Evolutionary conservation across 768 basidiomycete genomes (phyloP), one percentile per base, ranked within the genome.

Genomic region (Chalciporus chontae): DNA sequence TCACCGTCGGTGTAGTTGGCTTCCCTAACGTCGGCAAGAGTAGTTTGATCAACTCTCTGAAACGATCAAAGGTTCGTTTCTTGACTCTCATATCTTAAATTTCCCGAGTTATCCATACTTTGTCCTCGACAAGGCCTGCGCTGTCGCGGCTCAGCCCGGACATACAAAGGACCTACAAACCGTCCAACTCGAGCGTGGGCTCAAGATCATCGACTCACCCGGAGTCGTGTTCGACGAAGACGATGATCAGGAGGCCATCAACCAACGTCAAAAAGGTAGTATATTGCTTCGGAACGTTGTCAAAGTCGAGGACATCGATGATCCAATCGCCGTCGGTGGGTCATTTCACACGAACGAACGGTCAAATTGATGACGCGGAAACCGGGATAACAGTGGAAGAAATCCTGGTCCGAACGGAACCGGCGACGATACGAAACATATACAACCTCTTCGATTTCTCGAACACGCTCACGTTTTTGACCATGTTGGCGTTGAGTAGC

Each of bases 21-120:
- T 95, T 93, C 69, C 95, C 95, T 1, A 98, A 98, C 67, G 94
- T 97, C 41, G 95, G 95, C 14, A 98, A 98, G 72, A 95, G 91
- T 49, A 89, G 85, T 60, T 64, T 98, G 50, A 94, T 99, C 67
- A 98, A 98, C 67, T 87, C 90, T 39, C 71, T 99, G 45, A 94
- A 93, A 69, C 73, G 92, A 32, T 80, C 83, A 52, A 93, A 90
- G 71, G 87, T 85, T 19, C 8, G 27, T 29, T 29, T 6, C n/a
- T n/a, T 21, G 1, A 29, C 27, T 29, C 27, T 29, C 27, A 10
- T 29, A n/a, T n/a, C n/a, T n/a, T n/a, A n/a, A n/a, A n/a, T n/a
- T n/a, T n/a, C n/a, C n/a, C n/a, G n/a, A n/a, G n/a, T n/a, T n/a
- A n/a, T n/a, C n/a, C n/a, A n/a, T n/a, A n/a, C n/a, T n/a, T 29